These are phyloP conservation scores for Talaromyces amestolkiae DNA, from an alignment of 2,329 filamentous ascomycete species.

Conservation along the genomic window DNA sequence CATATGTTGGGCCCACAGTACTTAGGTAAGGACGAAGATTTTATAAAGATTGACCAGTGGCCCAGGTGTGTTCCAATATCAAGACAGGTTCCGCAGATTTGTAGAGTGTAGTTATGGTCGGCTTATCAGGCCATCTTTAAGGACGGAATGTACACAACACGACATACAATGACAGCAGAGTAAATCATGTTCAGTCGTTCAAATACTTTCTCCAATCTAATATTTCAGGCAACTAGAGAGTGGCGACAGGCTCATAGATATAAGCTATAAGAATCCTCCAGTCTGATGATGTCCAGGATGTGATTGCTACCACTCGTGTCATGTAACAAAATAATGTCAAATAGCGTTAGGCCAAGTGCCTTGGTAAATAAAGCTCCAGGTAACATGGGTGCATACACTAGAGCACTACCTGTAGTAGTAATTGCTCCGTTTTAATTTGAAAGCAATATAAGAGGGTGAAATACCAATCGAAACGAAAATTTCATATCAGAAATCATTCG, in stretches of 20 bases:
- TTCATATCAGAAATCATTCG: not conserved
- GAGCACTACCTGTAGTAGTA: slow-evolving; percentile 7
- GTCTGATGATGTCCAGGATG: slow-evolving; percentile 5
- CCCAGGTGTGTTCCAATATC: no score
- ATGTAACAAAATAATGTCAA: slow-evolving; percentile 8
- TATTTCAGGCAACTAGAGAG: not conserved
- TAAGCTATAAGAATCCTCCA: not conserved
- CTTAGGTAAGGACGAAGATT: not conserved
- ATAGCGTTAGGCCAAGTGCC: not conserved
- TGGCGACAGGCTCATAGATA: slow-evolving; percentile 2
- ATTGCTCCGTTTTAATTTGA: slow-evolving; percentile 13
- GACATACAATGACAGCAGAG: not conserved
- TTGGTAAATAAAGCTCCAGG: not conserved
- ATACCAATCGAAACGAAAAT: not conserved
- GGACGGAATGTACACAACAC: not conserved
- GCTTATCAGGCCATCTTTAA: slow-evolving; percentile 1
- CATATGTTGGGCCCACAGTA: not conserved
- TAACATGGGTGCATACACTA: slow-evolving; percentile 10
- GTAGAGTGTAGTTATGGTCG: not conserved
- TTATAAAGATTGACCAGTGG: not conserved
- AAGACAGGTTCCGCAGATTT: not conserved
- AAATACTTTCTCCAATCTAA: not conserved
- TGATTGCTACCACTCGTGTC: not conserved
- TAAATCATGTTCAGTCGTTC: not conserved
- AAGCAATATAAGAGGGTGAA: not conserved